phyloP scores from a whole-genome alignment of 305 asterid genomes.

The Lippia alba region DNA sequence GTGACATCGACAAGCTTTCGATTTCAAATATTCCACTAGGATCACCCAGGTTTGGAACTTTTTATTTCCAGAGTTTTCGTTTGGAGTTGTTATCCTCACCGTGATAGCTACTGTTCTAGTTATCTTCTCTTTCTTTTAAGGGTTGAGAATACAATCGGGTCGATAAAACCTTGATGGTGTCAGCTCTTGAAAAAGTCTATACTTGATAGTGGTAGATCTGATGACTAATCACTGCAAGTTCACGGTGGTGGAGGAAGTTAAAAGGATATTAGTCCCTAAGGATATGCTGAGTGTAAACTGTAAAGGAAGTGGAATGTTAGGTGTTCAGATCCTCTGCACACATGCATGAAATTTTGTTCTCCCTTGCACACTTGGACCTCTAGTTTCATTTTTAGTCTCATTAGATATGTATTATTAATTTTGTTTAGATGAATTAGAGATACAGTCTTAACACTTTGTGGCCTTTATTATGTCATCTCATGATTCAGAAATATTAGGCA shows the following conservation, averaged over 20 bases:
- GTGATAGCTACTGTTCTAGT: not conserved
- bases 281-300: too few species aligned
- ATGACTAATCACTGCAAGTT: not conserved
- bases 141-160: constrained; percentile 5
- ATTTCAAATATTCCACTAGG: constrained; percentile 83
- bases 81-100: not conserved
- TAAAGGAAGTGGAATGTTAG: too few species aligned
- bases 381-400: not conserved
- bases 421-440: not conserved
- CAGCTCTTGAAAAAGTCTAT: not conserved
- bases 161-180: not conserved
- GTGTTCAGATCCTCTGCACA: too few species aligned
- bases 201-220: not conserved
- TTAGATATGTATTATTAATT: not conserved
- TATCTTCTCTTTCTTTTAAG: not conserved
- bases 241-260: not conserved
- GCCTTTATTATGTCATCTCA: not conserved
- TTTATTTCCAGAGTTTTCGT: constrained; percentile 14
- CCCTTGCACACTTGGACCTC: constrained; percentile 2
- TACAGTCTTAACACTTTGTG: not conserved
- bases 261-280: too few species aligned
- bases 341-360: not conserved
- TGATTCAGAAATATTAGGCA: not conserved
- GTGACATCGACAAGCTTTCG: constrained; percentile 88
- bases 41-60: constrained; percentile 68